A percentile compares a stretch with the other conserved stretches of the same genome.
phyloP scores from a whole-genome alignment of 208 protist species.

The Trypanosoma theileri region DNA sequence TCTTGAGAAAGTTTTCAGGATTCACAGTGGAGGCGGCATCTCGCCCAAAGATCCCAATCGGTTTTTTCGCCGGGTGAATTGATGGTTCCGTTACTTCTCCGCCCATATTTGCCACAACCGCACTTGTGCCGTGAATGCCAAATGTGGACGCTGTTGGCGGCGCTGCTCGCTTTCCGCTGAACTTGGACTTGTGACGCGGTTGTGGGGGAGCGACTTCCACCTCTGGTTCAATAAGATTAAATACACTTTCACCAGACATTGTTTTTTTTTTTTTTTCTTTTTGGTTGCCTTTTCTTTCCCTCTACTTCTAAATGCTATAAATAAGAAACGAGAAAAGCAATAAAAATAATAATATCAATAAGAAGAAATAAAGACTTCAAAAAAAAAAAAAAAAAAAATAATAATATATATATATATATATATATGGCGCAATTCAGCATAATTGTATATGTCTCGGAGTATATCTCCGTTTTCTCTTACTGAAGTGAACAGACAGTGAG shows the following conservation, averaged over 20 bases:
- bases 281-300: neutral
- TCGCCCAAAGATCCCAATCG: constrained; percentile 76
- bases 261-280: constrained; percentile 1
- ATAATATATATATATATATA: neutral
- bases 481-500: too few relatives aligned
- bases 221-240: constrained; percentile 63
- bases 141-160: constrained; percentile 88
- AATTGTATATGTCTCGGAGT: too few relatives aligned
- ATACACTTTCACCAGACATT: constrained; percentile 90
- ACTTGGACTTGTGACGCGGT: constrained; percentile 27
- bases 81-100: constrained; percentile 78
- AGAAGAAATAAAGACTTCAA: constrained; percentile 21
- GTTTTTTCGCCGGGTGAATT: constrained; percentile 80
- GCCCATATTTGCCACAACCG: constrained; percentile 75
- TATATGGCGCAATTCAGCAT: too few relatives aligned
- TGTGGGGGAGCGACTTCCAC: constrained; percentile 14
- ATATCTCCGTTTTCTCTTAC: too few relatives aligned
- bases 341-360: constrained; percentile 18
- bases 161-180: constrained; percentile 42
- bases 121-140: constrained; percentile 85
- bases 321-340: constrained; percentile 14
- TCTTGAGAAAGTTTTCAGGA: constrained; percentile 70
- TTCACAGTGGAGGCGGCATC: constrained; percentile 59
- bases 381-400: constrained; percentile 17
- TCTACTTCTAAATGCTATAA: too few relatives aligned